Evolutionary conservation across 169 alveolate genomes (phyloP).

Genomic region (Plasmodium falciparum): DNA sequence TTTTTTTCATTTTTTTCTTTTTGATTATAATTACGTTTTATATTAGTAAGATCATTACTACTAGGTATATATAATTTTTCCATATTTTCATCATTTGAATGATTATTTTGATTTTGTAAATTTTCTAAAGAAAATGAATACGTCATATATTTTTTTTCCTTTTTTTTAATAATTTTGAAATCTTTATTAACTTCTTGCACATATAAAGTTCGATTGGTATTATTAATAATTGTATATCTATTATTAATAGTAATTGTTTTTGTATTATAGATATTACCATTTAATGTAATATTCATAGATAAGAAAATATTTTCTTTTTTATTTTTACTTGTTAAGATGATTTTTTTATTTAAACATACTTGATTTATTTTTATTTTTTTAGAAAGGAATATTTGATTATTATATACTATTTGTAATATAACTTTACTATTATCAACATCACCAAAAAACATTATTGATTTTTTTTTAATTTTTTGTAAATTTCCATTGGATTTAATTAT

Average conservation of each 20-base stretch:
- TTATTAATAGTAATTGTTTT: slow-evolving; percentile 40
- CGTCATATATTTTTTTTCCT: slow-evolving; percentile 21
- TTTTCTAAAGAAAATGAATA: slow-evolving; percentile 27
- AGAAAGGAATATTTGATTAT: slow-evolving; percentile 22
- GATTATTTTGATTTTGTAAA: background rate
- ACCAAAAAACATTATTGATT: slow-evolving; percentile 48
- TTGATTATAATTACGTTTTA: background rate
- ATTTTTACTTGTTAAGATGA: slow-evolving; percentile 39
- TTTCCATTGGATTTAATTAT: slow-evolving; percentile 30
- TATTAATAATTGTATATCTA: slow-evolving; percentile 56
- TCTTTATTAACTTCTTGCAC: slow-evolving; percentile 62
- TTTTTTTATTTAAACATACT: slow-evolving; percentile 58
- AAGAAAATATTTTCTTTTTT: slow-evolving; percentile 37
- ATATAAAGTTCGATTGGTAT: slow-evolving; percentile 24
- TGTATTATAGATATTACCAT: slow-evolving; percentile 48
- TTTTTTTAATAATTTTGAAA: slow-evolving; percentile 34
- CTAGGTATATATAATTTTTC: slow-evolving; percentile 3
- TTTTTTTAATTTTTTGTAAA: slow-evolving; percentile 21
- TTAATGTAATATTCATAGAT: slow-evolving; percentile 43
- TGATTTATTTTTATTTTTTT: slow-evolving; percentile 46
- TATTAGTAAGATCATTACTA: background rate
- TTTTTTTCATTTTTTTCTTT: background rate
- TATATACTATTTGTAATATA: slow-evolving; percentile 12
- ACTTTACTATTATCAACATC: slow-evolving; percentile 27
- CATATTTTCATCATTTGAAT: background rate